Base-by-base conservation (phyloP, 129 eudicot species). In the Mikania micrantha region DNA sequence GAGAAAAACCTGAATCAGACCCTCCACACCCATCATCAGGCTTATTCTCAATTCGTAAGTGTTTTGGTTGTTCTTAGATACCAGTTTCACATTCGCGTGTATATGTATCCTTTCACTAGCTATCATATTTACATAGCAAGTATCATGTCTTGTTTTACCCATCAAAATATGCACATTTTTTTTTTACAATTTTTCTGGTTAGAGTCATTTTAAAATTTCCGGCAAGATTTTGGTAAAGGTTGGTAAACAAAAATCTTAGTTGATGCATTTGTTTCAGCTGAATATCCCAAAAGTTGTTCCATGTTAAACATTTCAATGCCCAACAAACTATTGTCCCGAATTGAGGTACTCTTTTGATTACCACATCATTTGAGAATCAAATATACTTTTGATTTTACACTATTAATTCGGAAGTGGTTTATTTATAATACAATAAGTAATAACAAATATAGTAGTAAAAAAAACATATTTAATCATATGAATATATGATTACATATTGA, bases 61-160 rank as follows among this genome's bases (percentile, higher is more conserved):
- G 98, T 82, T 88, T 93, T 61, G 96, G 96, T 19, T 88, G 96
- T 83, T 64, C 95, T 10, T 91, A 85, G 78, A 49, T 65, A 20
- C 13, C 49, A 0, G 44, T 15, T 67, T 21, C 49, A 31, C 36
- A n/a, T 35, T 53, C 29, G 25, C 38, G 25, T 42, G 57, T 47
- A 25, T 71, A 64, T 63, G 54, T 44, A 21, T 56, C 73, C 61
- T 75, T 56, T 67, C 79, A 60, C 17, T 20, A 73, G 22, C 61
- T 45, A 35, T 56, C 31, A 69, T 40, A 32, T 41, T 57, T n/a
- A 61, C 27, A 36, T 28, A 60, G 36, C 7, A 32, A 32, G 42
- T 50, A 40, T 61, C 29, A 62, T 61, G 69, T 56, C 16, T 52
- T 61, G 63, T 48, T 71, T 31, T 36, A 60, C 34, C 34, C 53